Base-by-base conservation (phyloP, 2,329 filamentous ascomycete genomes). In the Aspergillus cejpii region DNA sequence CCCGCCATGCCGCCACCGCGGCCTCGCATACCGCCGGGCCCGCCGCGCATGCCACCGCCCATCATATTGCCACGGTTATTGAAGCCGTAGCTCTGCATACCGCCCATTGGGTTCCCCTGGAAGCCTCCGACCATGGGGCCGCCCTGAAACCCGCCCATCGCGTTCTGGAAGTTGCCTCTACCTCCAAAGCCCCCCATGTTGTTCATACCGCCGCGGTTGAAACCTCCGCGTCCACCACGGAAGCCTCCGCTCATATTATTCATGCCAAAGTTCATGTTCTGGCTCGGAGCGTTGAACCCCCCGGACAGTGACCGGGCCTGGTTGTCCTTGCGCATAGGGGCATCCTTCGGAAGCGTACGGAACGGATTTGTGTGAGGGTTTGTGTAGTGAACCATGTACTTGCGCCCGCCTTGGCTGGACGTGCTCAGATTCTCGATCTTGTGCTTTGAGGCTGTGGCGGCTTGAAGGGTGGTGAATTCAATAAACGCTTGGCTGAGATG, bases 311-410 rank as follows among this genome's bases (percentile, higher is more conserved):
- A 74, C 62, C 24, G 71, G 65, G 44, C 53, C 23, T 80, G 75
- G 42, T 80, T 80, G 48, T 79, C 74, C 61, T 87, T 83, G 46
- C 86, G 80, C 56, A 78, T 77, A 0, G 87, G 88, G 0, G 85
- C 84, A 63, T 95, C 90, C 70, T 95, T 95, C 14, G 89, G 90
- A 3, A 94, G 72, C 0, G 89, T 96, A 53, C 85, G 84, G 78
- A 94, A 97, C 0, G 90, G 89, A 64, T 97, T 97, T 54, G 78
- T 76, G 38, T 80, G 78, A 0, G 88, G 82, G 52, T 80, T 84
- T 42, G 85, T 85, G 71, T 89, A 96, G 47, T 80, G 79, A 37
- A 87, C 80, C 1, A 75, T 78, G 53, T 85, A 78, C 61, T 78
- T 80, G 53, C 90, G 90, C 44, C 74, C 72, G 51, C 70, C 62